These are phyloP conservation scores for Capniomyces stellatus DNA, from an alignment of 371 early-diverging fungal species.

Conservation along the genomic window DNA sequence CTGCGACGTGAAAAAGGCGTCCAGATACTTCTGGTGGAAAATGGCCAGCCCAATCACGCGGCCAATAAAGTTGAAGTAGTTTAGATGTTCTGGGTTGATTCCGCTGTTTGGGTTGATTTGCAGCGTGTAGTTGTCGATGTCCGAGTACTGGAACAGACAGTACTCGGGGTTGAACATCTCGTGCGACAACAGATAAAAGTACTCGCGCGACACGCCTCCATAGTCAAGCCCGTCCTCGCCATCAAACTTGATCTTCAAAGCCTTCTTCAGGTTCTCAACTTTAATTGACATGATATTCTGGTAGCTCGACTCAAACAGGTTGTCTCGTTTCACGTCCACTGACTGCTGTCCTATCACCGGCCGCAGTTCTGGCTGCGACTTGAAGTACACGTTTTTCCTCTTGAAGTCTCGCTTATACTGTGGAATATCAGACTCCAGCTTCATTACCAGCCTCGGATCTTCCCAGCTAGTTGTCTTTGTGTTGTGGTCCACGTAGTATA, in stretches of 20 bases:
- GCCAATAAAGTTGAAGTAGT: slow-evolving; percentile 96
- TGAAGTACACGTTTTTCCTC: slow-evolving; percentile 84
- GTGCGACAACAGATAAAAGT: slow-evolving; percentile 87
- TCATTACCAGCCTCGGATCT: slow-evolving; percentile 83
- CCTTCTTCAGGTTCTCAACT: slow-evolving; percentile 74
- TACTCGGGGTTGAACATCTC: slow-evolving; percentile 98
- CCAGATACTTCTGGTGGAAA: slow-evolving; percentile 90
- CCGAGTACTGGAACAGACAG: slow-evolving; percentile 92
- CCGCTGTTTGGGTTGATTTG: slow-evolving; percentile 92
- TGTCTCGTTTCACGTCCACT: slow-evolving; percentile 66
- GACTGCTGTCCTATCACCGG: slow-evolving; percentile 78
- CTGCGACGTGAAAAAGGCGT: slow-evolving; percentile 87
- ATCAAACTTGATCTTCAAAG: slow-evolving; percentile 90
- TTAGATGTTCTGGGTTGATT: slow-evolving; percentile 94
- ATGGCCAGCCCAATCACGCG: slow-evolving; percentile 91
- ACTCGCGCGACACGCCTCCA: slow-evolving; percentile 94
- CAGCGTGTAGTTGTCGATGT: slow-evolving; percentile 88
- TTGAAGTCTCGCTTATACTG: slow-evolving; percentile 97
- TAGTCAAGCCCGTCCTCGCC: slow-evolving; percentile 97
- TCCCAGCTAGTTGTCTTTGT: slow-evolving; percentile 93
- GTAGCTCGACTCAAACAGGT: slow-evolving; percentile 87
- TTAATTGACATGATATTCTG: slow-evolving; percentile 77
- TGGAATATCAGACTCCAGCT: slow-evolving; percentile 81
- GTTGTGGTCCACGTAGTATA: slow-evolving; percentile 88
- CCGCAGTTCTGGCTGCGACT: slow-evolving; percentile 78